These are phyloP conservation scores for Russula dissimulans DNA, from an alignment of 768 basidiomycete genomes.

Conservation along the genomic window DNA sequence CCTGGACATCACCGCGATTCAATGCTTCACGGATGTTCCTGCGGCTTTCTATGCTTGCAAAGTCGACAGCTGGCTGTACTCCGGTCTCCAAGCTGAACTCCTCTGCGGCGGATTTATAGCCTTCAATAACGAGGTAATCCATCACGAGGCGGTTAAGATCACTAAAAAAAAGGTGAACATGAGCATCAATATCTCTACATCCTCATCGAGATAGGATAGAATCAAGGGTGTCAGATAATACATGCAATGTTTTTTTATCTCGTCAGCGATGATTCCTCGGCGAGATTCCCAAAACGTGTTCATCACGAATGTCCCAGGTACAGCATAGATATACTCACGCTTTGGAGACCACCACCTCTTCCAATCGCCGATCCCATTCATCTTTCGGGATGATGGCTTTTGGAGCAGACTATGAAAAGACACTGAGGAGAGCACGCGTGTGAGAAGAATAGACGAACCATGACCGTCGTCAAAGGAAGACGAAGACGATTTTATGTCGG, in stretches of 20 bases:
- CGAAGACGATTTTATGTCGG: not conserved
- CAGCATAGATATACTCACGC: slow-evolving; percentile 51
- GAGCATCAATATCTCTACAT: slow-evolving; percentile 20
- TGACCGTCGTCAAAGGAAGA: not conserved
- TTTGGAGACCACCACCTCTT: slow-evolving; percentile 78
- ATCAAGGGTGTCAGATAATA: slow-evolving; percentile 69
- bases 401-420: slow-evolving; percentile 27
- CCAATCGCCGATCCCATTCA: slow-evolving; percentile 80
- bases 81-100: slow-evolving; percentile 88
- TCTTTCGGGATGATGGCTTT: slow-evolving; percentile 60
- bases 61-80: slow-evolving; percentile 68
- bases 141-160: slow-evolving; percentile 91
- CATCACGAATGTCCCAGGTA: slow-evolving; percentile 37
- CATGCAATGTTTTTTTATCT: slow-evolving; percentile 63
- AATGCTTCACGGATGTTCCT: slow-evolving; percentile 93
- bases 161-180: slow-evolving; percentile 35
- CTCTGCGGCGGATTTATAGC: slow-evolving; percentile 92
- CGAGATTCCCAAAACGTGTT: slow-evolving; percentile 98
- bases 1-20: slow-evolving; percentile 89
- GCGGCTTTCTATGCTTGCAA: slow-evolving; percentile 86
- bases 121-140: slow-evolving; percentile 97
- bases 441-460: slow-evolving; percentile 17
- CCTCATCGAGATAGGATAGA: slow-evolving; percentile 18
- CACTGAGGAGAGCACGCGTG: not conserved
- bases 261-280: slow-evolving; percentile 61